A percentile compares a stretch with the other conserved stretches of the same genome.
These are phyloP conservation scores for Eimeria falciformis DNA, from an alignment of 169 alveolate genomes.

Conservation along the genomic window DNA sequence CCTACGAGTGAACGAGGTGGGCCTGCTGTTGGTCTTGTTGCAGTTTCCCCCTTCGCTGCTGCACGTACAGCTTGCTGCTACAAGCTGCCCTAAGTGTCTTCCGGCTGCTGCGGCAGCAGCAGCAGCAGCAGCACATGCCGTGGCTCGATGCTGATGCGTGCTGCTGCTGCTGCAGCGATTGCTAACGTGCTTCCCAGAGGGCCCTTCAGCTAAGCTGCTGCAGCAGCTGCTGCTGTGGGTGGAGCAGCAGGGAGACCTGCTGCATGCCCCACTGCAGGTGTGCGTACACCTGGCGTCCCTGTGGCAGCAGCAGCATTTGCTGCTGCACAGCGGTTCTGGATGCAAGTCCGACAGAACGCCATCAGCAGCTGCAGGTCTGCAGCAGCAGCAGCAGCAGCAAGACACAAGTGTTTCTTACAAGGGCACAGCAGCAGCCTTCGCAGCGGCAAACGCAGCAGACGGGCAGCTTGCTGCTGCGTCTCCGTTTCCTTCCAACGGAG, in stretches of 20 bases:
- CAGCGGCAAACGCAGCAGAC: slow-evolving; percentile 56
- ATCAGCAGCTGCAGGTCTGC: slow-evolving; percentile 57
- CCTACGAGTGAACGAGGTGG: slow-evolving; percentile 44
- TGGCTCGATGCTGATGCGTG: neutral
- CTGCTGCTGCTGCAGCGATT: slow-evolving; percentile 67
- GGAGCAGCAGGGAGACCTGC: slow-evolving; percentile 46
- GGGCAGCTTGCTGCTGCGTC: slow-evolving; percentile 35
- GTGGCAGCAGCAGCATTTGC: slow-evolving; percentile 68
- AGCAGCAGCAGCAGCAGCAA: slow-evolving; percentile 44
- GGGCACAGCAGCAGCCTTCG: slow-evolving; percentile 24
- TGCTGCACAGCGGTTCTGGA: slow-evolving; percentile 19
- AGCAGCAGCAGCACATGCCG: neutral
- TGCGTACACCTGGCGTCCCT: slow-evolving; percentile 52
- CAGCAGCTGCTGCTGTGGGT: slow-evolving; percentile 71
- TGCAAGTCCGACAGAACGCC: neutral
- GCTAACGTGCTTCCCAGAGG: slow-evolving; percentile 64
- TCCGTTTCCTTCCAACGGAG: neutral
- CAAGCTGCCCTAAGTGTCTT: neutral
- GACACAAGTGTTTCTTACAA: neutral
- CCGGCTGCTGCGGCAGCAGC: neutral
- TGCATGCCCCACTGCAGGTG: slow-evolving; percentile 67
- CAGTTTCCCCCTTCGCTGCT: neutral
- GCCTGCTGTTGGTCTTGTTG: neutral
- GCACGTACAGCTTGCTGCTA: neutral
- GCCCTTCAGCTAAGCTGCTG: slow-evolving; percentile 51